Evolutionary conservation across 78 protist genomes (phyloP), one percentile per base, ranked within the genome.

Genomic region (Speleostelium caveatum): DNA sequence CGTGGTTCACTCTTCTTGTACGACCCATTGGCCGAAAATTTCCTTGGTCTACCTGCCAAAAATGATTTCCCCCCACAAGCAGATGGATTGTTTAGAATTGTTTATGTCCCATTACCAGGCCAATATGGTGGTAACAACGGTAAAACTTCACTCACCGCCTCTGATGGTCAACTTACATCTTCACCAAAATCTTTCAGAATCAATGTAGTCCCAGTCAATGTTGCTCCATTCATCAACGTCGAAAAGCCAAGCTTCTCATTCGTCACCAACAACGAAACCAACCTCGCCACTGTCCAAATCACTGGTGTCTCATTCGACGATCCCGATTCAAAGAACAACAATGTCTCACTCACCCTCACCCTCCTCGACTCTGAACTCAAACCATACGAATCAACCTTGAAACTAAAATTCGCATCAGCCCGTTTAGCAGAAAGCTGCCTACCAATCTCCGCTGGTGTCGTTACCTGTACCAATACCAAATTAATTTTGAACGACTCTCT

Each of bases 191-290:
- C 55, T 1, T 26, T 56, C 2, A 0, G 7, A 0, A 2, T 79
- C 33, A 42, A 79, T 56, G 76, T 79, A 22, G 0, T 6, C 2
- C 33, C 28, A 38, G 67, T 17, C 1, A 66, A 68, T 60, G 6
- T 56, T 24, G 51, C 77, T 14, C 89, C 89, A 33, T 12, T 38
- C 51, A 67, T 79, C 49, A 56, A 41, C 14, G 62, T 30, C 28
- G 53, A 35, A 5, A 21, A 36, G 4, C 6, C 28, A 36, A 39
- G 51, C 36, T 79, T 36, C 22, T 67, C 53, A 0, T 16, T 49
- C 10, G 7, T 76, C 26, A 3, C 61, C 35, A 63, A 45, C 6
- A n/a, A n/a, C n/a, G n/a, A n/a, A n/a, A n/a, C n/a, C n/a, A n/a
- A n/a, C n/a, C n/a, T n/a, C n/a, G 19, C 42, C 6, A 42, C 55